Evolutionary conservation across 2,329 filamentous ascomycete species (phyloP).

Genomic region (Myriosclerotinia curreyana): DNA sequence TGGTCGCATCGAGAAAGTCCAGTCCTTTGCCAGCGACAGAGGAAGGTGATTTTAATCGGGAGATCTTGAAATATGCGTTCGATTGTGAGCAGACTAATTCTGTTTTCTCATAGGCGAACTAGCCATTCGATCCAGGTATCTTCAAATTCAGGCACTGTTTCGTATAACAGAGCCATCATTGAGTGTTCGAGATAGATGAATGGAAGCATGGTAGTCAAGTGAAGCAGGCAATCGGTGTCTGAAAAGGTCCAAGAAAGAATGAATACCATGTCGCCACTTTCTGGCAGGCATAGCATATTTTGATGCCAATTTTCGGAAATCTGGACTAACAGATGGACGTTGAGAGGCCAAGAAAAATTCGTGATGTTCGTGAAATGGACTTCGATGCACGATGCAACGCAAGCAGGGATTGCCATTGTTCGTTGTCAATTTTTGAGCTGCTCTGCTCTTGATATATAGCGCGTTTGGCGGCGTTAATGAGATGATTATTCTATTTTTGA

Average conservation of each 20-base stretch:
- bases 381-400: background rate
- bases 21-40: background rate
- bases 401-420: background rate
- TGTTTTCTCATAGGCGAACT: conserved; percentile 76
- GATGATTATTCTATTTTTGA: background rate
- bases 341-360: background rate
- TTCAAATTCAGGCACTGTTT: conserved; percentile 77
- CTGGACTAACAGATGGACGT: background rate
- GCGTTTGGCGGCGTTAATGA: background rate
- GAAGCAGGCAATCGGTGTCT: conserved; percentile 70
- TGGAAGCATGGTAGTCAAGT: conserved; percentile 78
- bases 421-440: background rate
- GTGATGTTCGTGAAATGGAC: background rate
- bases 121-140: conserved; percentile 87
- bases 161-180: conserved; percentile 82
- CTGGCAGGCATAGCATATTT: conserved; percentile 89
- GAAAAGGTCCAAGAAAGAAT: conserved; percentile 74
- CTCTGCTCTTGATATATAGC: too few relatives aligned
- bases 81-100: conserved; percentile 27
- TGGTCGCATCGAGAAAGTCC: background rate
- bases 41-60: background rate
- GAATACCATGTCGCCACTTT: conserved; percentile 92
- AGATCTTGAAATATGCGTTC: background rate
- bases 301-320: conserved; percentile 51
- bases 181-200: conserved; percentile 88